A percentile compares a stretch with the other conserved stretches of the same genome.
Conservation (phyloP, 2,329 filamentous ascomycete genomes). For the Colletotrichum sp. region DNA sequence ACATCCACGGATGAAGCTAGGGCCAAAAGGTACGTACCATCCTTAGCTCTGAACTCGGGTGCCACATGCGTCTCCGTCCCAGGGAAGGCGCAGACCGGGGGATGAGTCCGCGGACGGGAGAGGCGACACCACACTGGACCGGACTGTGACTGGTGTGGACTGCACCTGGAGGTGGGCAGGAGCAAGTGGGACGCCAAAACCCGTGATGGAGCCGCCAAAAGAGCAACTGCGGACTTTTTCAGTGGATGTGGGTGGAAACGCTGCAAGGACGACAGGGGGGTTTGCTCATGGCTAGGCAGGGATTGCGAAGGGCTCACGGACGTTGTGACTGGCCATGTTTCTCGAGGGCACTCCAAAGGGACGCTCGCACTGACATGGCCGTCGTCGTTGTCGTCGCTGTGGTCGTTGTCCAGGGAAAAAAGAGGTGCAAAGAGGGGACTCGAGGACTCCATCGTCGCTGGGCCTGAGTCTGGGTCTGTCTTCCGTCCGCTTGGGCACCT, state of each 20-base stretch:
- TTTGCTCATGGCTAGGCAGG: conserved; percentile 15
- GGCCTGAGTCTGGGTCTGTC: neutral
- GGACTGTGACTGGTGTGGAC: neutral
- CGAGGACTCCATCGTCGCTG: neutral
- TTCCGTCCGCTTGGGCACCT: neutral
- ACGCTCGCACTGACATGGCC: neutral
- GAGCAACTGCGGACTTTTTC: neutral
- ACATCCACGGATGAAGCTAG: neutral
- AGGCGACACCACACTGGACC: neutral
- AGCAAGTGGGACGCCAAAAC: neutral
- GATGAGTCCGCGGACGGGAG: conserved; percentile 6
- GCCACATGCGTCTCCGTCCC: conserved; percentile 11
- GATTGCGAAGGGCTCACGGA: conserved; percentile 10
- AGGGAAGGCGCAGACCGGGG: neutral
- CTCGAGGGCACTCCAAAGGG: conserved; percentile 3
- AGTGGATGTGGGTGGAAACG: conserved; percentile 11
- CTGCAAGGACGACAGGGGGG: neutral
- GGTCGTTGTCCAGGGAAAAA: neutral
- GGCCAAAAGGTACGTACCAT: neutral
- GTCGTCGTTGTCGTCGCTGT: neutral
- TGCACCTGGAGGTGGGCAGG: neutral
- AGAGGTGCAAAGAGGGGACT: neutral
- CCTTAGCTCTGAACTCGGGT: neutral
- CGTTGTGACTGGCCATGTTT: conserved; percentile 19
- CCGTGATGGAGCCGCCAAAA: neutral